phyloP scores from a whole-genome alignment of 495 filamentous ascomycete genomes.

The Oleoguttula mirabilis region DNA sequence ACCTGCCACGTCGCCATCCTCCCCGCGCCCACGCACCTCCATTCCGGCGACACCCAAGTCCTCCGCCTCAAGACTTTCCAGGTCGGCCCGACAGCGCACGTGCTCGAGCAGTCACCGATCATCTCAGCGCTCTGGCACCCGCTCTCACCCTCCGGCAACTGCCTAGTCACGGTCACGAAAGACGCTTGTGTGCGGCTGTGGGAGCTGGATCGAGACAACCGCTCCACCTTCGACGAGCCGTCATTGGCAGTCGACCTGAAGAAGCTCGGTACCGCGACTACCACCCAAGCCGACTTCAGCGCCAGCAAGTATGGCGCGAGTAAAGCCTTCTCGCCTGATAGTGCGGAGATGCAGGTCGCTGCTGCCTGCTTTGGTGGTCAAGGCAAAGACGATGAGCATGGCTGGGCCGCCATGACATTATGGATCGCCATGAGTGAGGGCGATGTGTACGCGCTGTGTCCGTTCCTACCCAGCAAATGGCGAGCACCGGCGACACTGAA shows the following conservation, averaged over 20 bases:
- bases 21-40: slow-evolving; percentile 63
- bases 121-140: slow-evolving; percentile 80
- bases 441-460: slow-evolving; percentile 83
- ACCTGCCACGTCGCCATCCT: slow-evolving; percentile 72
- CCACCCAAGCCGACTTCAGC: slow-evolving; percentile 60
- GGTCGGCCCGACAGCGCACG: slow-evolving; percentile 77
- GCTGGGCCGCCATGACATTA: slow-evolving; percentile 82
- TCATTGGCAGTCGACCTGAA: slow-evolving; percentile 68
- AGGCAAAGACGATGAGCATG: slow-evolving; percentile 50
- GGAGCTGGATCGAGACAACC: slow-evolving; percentile 68
- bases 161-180: slow-evolving; percentile 70
- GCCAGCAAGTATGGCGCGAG: slow-evolving; percentile 56
- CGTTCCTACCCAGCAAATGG: slow-evolving; percentile 72
- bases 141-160: slow-evolving; percentile 55
- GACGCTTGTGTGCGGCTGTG: slow-evolving; percentile 78
- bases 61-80: slow-evolving; percentile 73
- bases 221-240: slow-evolving; percentile 75
- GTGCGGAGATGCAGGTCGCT: slow-evolving; percentile 75
- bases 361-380: slow-evolving; percentile 69
- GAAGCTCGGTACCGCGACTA: slow-evolving; percentile 68
- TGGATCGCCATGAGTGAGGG: slow-evolving; percentile 84
- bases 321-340: slow-evolving; percentile 73
- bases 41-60: slow-evolving; percentile 45
- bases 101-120: slow-evolving; percentile 65
- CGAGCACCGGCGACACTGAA: slow-evolving; percentile 61